These are phyloP conservation scores for Skeletonema costatum DNA, from an alignment of 108 stramenopile genomes.

Conservation along the genomic window DNA sequence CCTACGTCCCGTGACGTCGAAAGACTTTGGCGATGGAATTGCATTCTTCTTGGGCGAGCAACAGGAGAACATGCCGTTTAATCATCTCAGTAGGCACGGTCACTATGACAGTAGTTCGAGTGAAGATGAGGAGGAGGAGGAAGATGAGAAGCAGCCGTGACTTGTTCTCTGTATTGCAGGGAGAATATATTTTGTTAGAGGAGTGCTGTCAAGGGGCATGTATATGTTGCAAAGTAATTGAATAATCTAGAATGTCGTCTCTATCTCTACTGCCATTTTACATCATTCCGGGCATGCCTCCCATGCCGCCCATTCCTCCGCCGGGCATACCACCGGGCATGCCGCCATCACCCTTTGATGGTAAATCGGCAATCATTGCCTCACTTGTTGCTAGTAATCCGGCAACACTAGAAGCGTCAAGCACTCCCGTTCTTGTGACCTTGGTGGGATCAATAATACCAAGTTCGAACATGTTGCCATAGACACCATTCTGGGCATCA, in stretches of 20 bases:
- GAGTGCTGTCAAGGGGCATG: not conserved
- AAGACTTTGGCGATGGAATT: slow-evolving; percentile 73
- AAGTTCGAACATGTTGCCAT: slow-evolving; percentile 92
- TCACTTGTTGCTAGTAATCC: slow-evolving; percentile 98
- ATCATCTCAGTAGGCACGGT: slow-evolving; percentile 11
- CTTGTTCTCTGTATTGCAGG: not conserved
- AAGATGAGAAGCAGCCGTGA: not conserved
- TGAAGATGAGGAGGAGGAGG: slow-evolving; percentile 50
- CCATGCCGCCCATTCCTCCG: slow-evolving; percentile 85
- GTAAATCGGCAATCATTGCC: slow-evolving; percentile 97
- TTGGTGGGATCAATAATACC: slow-evolving; percentile 99
- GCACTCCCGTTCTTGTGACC: slow-evolving; percentile 98
- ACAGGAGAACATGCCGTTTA: slow-evolving; percentile 17
- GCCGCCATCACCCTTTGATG: slow-evolving; percentile 64
- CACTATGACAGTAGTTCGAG: slow-evolving; percentile 77
- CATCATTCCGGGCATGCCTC: slow-evolving; percentile 92
- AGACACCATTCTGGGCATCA: slow-evolving; percentile 91
- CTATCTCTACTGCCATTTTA: slow-evolving; percentile 13
- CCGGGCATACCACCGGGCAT: slow-evolving; percentile 17
- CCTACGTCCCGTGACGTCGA: slow-evolving; percentile 59
- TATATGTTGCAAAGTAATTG: not conserved
- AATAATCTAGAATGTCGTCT: slow-evolving; percentile 5
- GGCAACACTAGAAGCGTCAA: slow-evolving; percentile 98
- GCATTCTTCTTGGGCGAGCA: slow-evolving; percentile 51
- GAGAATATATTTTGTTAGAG: not conserved